These are phyloP conservation scores for Aquilaria sinensis DNA, from an alignment of 345 rosid species.

Conservation along the genomic window DNA sequence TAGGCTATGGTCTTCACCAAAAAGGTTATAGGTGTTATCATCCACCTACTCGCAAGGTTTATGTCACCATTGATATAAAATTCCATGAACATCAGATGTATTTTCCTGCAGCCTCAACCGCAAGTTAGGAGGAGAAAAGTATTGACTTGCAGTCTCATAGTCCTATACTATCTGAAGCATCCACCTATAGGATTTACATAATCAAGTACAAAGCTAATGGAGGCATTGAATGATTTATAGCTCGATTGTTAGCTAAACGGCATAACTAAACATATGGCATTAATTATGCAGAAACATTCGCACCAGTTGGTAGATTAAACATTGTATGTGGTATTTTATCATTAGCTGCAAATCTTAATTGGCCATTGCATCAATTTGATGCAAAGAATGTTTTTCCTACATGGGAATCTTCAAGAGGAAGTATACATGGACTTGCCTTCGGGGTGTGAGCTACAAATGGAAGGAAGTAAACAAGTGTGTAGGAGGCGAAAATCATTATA, in stretches of 20 bases:
- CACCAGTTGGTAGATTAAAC: neutral
- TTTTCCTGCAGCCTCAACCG: neutral
- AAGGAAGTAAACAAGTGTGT: neutral
- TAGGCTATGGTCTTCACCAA: conserved; percentile 1
- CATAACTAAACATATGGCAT: neutral
- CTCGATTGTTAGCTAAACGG: neutral
- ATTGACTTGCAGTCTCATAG: neutral
- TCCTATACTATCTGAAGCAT: neutral
- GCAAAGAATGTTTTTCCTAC: neutral
- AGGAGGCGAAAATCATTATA: neutral
- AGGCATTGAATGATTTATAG: neutral
- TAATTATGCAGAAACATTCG: neutral
- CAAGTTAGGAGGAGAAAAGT: neutral
- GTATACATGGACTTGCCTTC: neutral
- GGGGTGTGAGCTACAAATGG: neutral
- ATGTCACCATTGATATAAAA: conserved; percentile 7
- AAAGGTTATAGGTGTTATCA: conserved; percentile 7
- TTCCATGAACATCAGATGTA: neutral
- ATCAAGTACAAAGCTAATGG: neutral
- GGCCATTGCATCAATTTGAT: neutral
- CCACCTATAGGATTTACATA: neutral
- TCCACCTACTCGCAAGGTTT: neutral
- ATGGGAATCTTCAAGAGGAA: neutral
- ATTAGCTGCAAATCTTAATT: neutral
- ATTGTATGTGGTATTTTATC: neutral